Conservation (phyloP, 768 basidiomycete species). For the Tulasnella sp. region DNA sequence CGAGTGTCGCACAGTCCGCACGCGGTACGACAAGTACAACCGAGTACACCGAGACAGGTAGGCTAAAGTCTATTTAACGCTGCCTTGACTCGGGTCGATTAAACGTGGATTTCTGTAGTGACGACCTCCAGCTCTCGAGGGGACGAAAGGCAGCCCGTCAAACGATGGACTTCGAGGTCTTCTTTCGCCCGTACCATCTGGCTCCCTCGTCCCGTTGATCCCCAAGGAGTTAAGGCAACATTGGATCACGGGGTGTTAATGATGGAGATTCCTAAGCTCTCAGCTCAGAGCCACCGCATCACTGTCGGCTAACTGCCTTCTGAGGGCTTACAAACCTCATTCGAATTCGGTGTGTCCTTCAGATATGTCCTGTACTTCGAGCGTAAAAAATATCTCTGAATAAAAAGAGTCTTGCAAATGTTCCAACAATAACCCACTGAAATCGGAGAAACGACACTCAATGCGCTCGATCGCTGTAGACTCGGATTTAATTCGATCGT, state of each 20-base stretch:
- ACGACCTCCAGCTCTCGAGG: not conserved
- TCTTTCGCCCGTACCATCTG: slow-evolving; percentile 22
- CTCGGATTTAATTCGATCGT: not conserved
- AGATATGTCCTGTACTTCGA: not conserved
- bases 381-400: not conserved
- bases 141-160: not conserved
- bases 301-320: not conserved
- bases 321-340: not conserved
- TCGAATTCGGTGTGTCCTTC: no score
- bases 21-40: not conserved
- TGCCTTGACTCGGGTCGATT: not conserved
- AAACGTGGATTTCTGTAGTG: not conserved
- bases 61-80: not conserved
- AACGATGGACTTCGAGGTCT: not conserved
- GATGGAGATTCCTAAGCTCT: slow-evolving; percentile 20
- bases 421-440: not conserved
- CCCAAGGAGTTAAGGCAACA: slow-evolving; percentile 15
- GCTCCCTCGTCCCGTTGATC: slow-evolving; percentile 22
- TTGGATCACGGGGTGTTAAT: slow-evolving; percentile 21
- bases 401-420: not conserved
- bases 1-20: not conserved
- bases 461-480: no score
- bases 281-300: not conserved
- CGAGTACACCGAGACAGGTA: not conserved
- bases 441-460: no score